Evolutionary conservation across 208 protist species (phyloP).

Genomic region (Leishmania tarentolae): DNA sequence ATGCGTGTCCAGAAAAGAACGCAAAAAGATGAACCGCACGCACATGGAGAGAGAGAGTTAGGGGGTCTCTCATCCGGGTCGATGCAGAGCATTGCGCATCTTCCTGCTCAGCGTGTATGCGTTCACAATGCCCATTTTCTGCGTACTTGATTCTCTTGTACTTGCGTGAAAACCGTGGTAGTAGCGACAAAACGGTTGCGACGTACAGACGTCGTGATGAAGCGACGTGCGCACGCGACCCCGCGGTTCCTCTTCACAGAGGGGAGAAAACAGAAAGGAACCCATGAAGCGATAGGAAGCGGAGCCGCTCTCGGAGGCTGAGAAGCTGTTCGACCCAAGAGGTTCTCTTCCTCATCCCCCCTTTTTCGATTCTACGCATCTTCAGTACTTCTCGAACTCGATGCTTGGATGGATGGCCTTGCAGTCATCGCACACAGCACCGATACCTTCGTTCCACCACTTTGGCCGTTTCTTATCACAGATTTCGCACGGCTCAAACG

Average conservation of each 20-base stretch:
- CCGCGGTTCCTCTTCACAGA: no score
- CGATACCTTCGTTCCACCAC: slow-evolving; percentile 82
- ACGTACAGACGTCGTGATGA: not conserved
- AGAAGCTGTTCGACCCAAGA: not conserved
- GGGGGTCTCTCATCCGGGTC: not conserved
- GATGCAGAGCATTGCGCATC: not conserved
- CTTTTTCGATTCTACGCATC: not conserved
- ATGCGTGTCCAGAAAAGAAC: not conserved
- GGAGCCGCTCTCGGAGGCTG: not conserved
- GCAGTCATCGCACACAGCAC: slow-evolving; percentile 70
- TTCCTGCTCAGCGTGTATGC: not conserved
- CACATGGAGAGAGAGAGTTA: not conserved
- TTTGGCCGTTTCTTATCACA: slow-evolving; percentile 70
- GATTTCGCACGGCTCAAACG: slow-evolving; percentile 84
- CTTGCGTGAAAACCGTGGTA: not conserved
- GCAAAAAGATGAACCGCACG: not conserved
- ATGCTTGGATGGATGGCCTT: slow-evolving; percentile 45
- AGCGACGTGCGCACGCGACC: not conserved
- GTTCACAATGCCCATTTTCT: no score
- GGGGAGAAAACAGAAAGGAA: not conserved
- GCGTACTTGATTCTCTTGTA: not conserved
- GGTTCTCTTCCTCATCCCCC: not conserved
- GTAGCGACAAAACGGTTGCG: not conserved
- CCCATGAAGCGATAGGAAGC: not conserved
- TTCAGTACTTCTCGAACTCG: slow-evolving; percentile 68